Percentiles rank a stretch among this genome's conserved stretches.
Evolutionary conservation across 768 basidiomycete species (phyloP).

Genomic region (Boletus rufocinnamomeus): DNA sequence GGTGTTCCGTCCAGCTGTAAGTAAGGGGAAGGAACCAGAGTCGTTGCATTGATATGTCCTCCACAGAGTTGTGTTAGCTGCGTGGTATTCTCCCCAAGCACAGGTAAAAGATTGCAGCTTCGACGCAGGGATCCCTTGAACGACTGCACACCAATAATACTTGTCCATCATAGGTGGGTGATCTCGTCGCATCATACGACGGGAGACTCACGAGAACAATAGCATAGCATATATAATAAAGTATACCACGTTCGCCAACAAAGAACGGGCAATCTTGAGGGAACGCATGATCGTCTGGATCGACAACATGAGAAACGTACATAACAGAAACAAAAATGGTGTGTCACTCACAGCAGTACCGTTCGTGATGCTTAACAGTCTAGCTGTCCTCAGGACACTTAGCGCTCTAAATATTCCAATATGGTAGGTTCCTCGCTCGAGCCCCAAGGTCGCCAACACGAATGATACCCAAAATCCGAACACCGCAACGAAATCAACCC

Average conservation of each 20-base stretch:
- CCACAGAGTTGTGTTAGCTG: conserved; percentile 71
- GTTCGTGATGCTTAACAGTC: conserved; percentile 83
- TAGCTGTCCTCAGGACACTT: conserved; percentile 79
- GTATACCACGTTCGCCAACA: conserved; percentile 87
- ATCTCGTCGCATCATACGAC: background rate
- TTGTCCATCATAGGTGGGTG: conserved; percentile 4
- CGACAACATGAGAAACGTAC: conserved; percentile 10
- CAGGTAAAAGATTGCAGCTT: conserved; percentile 56
- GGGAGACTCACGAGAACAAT: conserved; percentile 71
- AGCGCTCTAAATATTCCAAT: conserved; percentile 88
- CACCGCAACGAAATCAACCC: conserved; percentile 88
- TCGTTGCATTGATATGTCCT: conserved; percentile 67
- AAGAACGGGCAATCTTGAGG: conserved; percentile 84
- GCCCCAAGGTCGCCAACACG: conserved; percentile 61
- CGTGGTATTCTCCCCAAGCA: conserved; percentile 52
- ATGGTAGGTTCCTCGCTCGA: conserved; percentile 69
- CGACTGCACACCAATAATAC: conserved; percentile 91
- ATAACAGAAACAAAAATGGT: background rate
- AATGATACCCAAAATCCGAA: conserved; percentile 87
- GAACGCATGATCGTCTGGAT: conserved; percentile 83
- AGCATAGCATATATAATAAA: conserved; percentile 90
- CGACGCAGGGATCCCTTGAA: conserved; percentile 85
- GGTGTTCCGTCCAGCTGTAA: conserved; percentile 40
- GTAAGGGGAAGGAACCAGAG: conserved; percentile 48
- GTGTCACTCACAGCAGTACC: conserved; percentile 77